These are phyloP conservation scores for Rhizomucor pusillus DNA, from an alignment of 371 early-diverging fungal species.

Conservation along the genomic window DNA sequence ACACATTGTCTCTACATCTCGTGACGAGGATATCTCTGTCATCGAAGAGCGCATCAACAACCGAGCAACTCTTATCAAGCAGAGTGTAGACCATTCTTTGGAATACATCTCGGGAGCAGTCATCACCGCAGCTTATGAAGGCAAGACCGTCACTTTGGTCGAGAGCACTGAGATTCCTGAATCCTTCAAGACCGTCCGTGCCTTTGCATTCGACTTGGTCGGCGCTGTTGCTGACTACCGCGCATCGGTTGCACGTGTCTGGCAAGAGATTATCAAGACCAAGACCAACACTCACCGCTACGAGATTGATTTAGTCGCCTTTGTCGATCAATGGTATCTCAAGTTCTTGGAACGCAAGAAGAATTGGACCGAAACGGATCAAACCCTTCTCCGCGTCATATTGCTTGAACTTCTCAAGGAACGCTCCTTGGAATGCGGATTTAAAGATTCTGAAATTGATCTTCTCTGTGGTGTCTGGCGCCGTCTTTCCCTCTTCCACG, in stretches of 20 bases:
- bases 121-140: conserved; percentile 35
- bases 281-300: conserved; percentile 11
- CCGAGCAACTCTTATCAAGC: conserved; percentile 23
- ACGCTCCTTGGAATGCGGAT: conserved; percentile 14
- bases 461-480: conserved; percentile 28
- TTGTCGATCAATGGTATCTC: conserved; percentile 31
- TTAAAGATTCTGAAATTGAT: conserved; percentile 23
- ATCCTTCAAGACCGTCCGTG: conserved; percentile 31
- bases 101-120: conserved; percentile 22
- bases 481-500: conserved; percentile 27
- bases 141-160: conserved; percentile 37
- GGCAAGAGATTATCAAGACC: conserved; percentile 16
- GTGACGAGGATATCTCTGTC: background rate
- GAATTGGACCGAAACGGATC: conserved; percentile 18
- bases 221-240: conserved; percentile 36
- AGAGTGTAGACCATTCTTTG: conserved; percentile 19
- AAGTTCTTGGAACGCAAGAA: conserved; percentile 23
- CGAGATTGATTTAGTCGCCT: conserved; percentile 14
- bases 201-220: conserved; percentile 37
- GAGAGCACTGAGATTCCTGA: conserved; percentile 31
- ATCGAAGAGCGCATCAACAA: conserved; percentile 15
- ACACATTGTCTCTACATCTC: conserved; percentile 18
- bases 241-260: conserved; percentile 19
- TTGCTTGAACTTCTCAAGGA: conserved; percentile 25
- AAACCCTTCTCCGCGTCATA: conserved; percentile 17